Evolutionary conservation across 1,284 basidiomycete species (phyloP).

Genomic region (Trametes polyzona): DNA sequence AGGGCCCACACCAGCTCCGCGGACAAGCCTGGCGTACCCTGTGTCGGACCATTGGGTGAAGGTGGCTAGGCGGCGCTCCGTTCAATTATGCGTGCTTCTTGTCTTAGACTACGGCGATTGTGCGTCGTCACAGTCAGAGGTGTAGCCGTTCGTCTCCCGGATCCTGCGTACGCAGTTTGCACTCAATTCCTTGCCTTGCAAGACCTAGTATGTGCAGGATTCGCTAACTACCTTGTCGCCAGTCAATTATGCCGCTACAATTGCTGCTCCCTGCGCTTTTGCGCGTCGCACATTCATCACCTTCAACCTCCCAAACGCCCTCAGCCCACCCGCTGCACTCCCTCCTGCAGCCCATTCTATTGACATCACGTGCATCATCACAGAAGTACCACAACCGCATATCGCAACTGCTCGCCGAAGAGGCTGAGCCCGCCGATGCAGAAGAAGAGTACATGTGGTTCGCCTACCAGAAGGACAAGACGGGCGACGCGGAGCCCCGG

Average conservation of each 20-base stretch:
- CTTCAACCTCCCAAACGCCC: slow-evolving; percentile 26
- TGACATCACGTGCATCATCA: slow-evolving; percentile 55
- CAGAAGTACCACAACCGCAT: slow-evolving; percentile 70
- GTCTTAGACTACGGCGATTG: too few relatives aligned
- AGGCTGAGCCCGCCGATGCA: slow-evolving; percentile 59
- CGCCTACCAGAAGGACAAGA: slow-evolving; percentile 60
- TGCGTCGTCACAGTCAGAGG: too few relatives aligned
- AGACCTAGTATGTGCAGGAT: too few relatives aligned
- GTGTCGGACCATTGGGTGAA: neutral
- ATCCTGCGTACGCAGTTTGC: too few relatives aligned
- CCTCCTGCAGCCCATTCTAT: slow-evolving; percentile 59
- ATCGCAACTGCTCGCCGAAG: slow-evolving; percentile 57
- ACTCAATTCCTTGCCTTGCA: neutral
- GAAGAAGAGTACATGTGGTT: slow-evolving; percentile 80
- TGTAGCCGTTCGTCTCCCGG: too few relatives aligned
- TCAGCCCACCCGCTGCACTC: slow-evolving; percentile 56
- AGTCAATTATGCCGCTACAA: slow-evolving; percentile 72
- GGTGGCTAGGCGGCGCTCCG: neutral
- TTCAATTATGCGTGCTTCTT: neutral
- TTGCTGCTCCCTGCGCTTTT: slow-evolving; percentile 58
- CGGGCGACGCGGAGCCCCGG: slow-evolving; percentile 36
- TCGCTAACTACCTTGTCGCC: slow-evolving; percentile 6
- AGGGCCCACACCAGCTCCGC: neutral
- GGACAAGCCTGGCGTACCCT: neutral
- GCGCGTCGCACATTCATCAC: slow-evolving; percentile 30